phyloP scores from a whole-genome alignment of 306 rosid species.

The Cicer judaicum region DNA sequence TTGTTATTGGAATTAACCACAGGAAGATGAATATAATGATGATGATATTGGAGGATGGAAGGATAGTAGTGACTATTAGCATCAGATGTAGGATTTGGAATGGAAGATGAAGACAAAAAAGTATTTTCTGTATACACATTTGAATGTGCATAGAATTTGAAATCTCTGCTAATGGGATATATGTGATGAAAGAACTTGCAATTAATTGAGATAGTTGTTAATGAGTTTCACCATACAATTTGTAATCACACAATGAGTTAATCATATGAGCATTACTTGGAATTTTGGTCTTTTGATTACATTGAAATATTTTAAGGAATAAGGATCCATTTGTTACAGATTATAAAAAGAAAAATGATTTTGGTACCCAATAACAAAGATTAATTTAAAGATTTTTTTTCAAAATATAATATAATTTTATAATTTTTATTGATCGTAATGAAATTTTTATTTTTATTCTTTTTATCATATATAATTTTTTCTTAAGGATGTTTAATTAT shows the following conservation, averaged over 20 bases:
- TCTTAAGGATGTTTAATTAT: no score
- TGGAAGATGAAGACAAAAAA: constrained; percentile 17
- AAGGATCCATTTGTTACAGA: no score
- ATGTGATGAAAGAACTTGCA: constrained; percentile 33
- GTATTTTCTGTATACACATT: constrained; percentile 12
- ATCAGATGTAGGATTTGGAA: constrained; percentile 33
- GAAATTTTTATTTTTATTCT: no score
- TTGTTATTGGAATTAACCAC: constrained; percentile 42
- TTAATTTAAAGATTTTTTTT: no score
- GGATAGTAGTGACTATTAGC: constrained; percentile 60
- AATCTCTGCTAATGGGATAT: constrained; percentile 1
- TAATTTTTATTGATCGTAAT: no score
- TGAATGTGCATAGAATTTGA: constrained; percentile 33
- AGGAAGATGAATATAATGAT: constrained; percentile 53
- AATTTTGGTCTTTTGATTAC: neutral
- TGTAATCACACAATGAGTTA: constrained; percentile 19
- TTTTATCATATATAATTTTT: no score
- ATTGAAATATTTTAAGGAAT: no score
- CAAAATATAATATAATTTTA: no score
- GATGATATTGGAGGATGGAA: constrained; percentile 74
- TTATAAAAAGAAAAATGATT: no score
- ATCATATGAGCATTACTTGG: constrained; percentile 4
- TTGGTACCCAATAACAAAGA: no score
- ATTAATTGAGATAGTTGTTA: neutral
- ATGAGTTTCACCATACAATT: constrained; percentile 34